Percentiles rank a stretch among this genome's conserved stretches.
Evolutionary conservation across 192 early-diverging fungal genomes (phyloP).

Genomic region (Podila epicladia): DNA sequence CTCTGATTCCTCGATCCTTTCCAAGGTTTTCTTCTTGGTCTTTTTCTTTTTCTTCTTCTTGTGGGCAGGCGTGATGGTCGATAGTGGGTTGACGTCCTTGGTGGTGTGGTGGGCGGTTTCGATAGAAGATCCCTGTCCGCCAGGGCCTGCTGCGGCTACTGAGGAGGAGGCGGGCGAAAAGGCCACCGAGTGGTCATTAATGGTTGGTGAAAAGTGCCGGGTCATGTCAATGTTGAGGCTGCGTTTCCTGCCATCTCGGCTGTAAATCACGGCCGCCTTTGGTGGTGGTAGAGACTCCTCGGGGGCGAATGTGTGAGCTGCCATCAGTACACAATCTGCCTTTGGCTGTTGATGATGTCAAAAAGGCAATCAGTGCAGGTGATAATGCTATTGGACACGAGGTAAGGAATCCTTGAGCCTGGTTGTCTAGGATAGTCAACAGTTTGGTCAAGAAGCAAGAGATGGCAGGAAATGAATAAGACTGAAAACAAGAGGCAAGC

Average conservation of each 20-base stretch:
- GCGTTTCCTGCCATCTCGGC: slow-evolving; percentile 53
- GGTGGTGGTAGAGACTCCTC: slow-evolving; percentile 53
- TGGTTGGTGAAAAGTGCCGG: slow-evolving; percentile 30
- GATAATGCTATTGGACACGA: background rate
- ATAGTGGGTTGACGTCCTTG: too few relatives aligned
- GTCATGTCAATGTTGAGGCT: slow-evolving; percentile 52
- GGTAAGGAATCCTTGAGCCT: background rate
- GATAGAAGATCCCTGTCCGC: background rate
- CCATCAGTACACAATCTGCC: slow-evolving; percentile 16
- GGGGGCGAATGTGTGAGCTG: slow-evolving; percentile 52
- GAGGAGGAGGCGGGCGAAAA: slow-evolving; percentile 8
- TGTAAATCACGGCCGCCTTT: slow-evolving; percentile 54
- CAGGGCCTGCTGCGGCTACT: slow-evolving; percentile 5
- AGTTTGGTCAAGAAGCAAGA: background rate
- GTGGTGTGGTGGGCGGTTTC: slow-evolving; percentile 5
- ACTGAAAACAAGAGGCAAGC: background rate
- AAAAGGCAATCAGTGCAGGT: background rate
- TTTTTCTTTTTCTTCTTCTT: slow-evolving; percentile 49
- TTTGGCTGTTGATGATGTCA: background rate
- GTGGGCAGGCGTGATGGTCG: background rate
- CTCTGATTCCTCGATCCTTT: slow-evolving; percentile 38
- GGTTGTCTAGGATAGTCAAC: background rate
- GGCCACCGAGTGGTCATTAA: slow-evolving; percentile 26
- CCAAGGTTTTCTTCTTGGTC: slow-evolving; percentile 35
- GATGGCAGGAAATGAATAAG: background rate